Evolutionary conservation across 2,329 filamentous ascomycete genomes (phyloP).

Genomic region (Aspergillus arachidicola): DNA sequence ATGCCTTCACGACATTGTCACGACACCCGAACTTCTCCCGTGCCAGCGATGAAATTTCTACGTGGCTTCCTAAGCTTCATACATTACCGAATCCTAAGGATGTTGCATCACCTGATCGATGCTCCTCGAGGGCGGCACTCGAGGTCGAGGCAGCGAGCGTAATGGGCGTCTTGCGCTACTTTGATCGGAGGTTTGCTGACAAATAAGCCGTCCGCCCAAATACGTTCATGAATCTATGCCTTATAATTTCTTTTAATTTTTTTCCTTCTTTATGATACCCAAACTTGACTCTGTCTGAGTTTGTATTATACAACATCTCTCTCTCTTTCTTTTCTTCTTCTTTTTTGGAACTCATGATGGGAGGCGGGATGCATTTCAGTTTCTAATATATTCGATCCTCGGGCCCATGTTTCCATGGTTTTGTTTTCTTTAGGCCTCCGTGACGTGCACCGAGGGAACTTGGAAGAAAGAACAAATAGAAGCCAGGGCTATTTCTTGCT

Average conservation of each 20-base stretch:
- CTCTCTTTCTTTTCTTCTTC: neutral
- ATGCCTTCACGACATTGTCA: slow-evolving; percentile 76
- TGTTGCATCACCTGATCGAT: slow-evolving; percentile 28
- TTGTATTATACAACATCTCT: slow-evolving; percentile 25
- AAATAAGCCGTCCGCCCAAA: slow-evolving; percentile 28
- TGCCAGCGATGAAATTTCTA: slow-evolving; percentile 72
- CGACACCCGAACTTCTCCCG: slow-evolving; percentile 75
- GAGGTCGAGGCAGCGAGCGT: slow-evolving; percentile 83
- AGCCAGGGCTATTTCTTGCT: neutral
- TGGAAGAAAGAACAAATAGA: neutral
- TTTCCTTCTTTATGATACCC: slow-evolving; percentile 27
- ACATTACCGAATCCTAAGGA: slow-evolving; percentile 51
- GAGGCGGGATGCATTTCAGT: neutral
- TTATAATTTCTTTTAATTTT: slow-evolving; percentile 13
- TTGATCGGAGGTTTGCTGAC: slow-evolving; percentile 69
- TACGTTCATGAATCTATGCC: slow-evolving; percentile 4
- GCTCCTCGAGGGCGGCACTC: slow-evolving; percentile 56
- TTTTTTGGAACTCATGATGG: neutral
- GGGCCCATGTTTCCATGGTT: neutral
- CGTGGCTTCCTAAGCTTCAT: slow-evolving; percentile 74
- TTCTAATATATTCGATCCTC: neutral
- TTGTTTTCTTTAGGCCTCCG: neutral
- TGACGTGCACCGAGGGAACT: neutral
- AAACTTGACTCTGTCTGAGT: slow-evolving; percentile 29
- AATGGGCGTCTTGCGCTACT: slow-evolving; percentile 81